Evolutionary conservation across 371 early-diverging fungal genomes (phyloP), one percentile per base, ranked within the genome.

Genomic region (Rhizomucor miehei): DNA sequence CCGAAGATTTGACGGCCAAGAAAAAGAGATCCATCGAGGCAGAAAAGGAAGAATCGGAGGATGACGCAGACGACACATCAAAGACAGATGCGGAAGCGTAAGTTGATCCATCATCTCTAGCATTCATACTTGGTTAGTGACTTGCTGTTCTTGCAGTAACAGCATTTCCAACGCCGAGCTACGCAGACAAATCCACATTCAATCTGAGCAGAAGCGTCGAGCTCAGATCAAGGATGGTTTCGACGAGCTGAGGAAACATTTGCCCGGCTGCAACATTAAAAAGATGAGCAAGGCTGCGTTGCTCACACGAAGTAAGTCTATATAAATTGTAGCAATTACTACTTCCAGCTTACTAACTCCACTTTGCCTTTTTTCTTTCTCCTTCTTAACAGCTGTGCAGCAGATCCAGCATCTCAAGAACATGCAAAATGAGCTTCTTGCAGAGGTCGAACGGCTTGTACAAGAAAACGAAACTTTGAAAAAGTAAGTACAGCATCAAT

Each of bases 201-300:
- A 78, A 51, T 78, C 78, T 44, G 78, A 78, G 44, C 78, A 78
- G 45, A 74, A 73, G 51, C 66, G 78, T 52, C 73, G 78, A 41
- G 78, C 78, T 25, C 75, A 78, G 38, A 78, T 78, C 48, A 73
- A 73, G 39, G 75, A 75, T 64, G 78, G 78, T 1, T 78, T 78
- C 52, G 78, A 78, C 65, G 78, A 78, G 57, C 59, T 78, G 38
- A 60, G 71, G 66, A 76, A 76, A 41, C 76, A 76, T 57, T 60
- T 76, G 23, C 76, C 76, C 34, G 76, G 76, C 14, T 76, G 76
- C 41, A 69, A 69, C 44, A 77, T 73, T 52, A 79, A 79, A 52
- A 79, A 81, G 52, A 77, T 81, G 73, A 76, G 77, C 51, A 81
- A 81, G 56, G 82, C 82, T 36, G 73, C 76, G 44, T 57, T 81